phyloP scores from a whole-genome alignment of 352 stramenopile species.

The Hyaloperonospora brassicae region DNA sequence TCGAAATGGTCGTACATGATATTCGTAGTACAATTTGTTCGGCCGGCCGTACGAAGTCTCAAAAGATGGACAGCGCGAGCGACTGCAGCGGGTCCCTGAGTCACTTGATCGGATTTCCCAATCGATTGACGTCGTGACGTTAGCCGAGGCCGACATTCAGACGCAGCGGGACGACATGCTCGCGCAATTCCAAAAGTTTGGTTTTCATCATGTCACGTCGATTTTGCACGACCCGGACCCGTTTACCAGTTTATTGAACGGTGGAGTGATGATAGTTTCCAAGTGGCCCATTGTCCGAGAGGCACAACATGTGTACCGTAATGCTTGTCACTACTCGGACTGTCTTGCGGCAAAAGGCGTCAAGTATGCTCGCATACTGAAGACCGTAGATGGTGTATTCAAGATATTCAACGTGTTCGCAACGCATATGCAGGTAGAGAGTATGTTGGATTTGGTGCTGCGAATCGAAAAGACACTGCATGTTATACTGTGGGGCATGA shows the following conservation, averaged over 20 bases:
- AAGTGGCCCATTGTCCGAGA: constrained; percentile 74
- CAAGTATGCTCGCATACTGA: constrained; percentile 73
- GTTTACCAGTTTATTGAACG: constrained; percentile 77
- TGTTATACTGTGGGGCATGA: not conserved
- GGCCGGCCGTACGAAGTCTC: constrained; percentile 61
- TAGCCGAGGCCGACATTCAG: constrained; percentile 56
- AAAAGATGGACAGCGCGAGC: constrained; percentile 57
- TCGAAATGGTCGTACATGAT: not conserved
- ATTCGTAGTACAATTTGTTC: constrained; percentile 73
- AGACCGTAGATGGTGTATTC: constrained; percentile 34
- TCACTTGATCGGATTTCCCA: constrained; percentile 37
- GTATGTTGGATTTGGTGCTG: not conserved
- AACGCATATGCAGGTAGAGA: constrained; percentile 70
- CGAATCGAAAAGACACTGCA: not conserved
- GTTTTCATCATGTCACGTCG: constrained; percentile 55
- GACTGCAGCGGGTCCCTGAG: constrained; percentile 48
- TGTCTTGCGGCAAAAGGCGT: constrained; percentile 77
- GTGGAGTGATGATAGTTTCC: constrained; percentile 73
- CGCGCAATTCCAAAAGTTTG: constrained; percentile 38
- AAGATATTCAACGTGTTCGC: constrained; percentile 84
- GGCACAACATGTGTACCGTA: constrained; percentile 69
- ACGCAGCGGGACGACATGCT: constrained; percentile 55
- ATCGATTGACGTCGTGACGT: constrained; percentile 69
- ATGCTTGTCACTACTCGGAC: constrained; percentile 75
- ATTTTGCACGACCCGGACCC: constrained; percentile 71